Conservation (phyloP, 2,329 filamentous ascomycete genomes). For the Fusarium foetens region DNA sequence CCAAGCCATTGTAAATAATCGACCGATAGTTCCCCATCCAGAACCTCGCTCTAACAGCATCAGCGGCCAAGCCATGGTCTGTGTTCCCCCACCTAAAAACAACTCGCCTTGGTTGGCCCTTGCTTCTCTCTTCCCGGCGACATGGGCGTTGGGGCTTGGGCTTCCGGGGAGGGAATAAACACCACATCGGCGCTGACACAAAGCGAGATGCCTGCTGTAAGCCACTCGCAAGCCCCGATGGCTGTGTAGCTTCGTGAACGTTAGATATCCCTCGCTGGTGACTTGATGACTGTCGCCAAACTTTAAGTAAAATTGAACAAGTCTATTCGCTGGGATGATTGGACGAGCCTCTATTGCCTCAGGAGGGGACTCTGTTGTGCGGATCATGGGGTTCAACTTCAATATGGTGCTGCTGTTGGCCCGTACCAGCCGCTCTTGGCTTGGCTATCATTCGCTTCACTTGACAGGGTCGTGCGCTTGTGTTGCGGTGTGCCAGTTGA, state of each 20-base stretch:
- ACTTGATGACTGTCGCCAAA: background rate
- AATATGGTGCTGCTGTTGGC: constrained; percentile 16
- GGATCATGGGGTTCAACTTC: constrained; percentile 18
- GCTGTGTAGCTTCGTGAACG: constrained; percentile 3
- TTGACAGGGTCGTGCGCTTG: constrained; percentile 16
- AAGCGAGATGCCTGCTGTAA: constrained; percentile 5
- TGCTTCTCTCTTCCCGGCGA: constrained; percentile 5
- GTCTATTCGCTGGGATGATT: constrained; percentile 6
- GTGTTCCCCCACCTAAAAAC: constrained; percentile 21
- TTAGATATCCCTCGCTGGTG: background rate
- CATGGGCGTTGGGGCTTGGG: constrained; percentile 9
- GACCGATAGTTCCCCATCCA: constrained; percentile 24
- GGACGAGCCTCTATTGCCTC: background rate
- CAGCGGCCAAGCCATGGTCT: constrained; percentile 14
- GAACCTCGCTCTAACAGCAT: constrained; percentile 12
- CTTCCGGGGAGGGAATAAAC: background rate
- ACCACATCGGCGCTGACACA: background rate
- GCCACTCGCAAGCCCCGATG: constrained; percentile 28
- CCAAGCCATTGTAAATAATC: constrained; percentile 17
- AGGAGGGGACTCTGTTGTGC: constrained; percentile 3
- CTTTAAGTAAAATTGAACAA: background rate
- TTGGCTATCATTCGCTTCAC: constrained; percentile 16
- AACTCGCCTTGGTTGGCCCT: constrained; percentile 4
- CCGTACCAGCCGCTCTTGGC: constrained; percentile 30
- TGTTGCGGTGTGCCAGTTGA: constrained; percentile 22